Base-by-base conservation (phyloP, 2,329 filamentous ascomycete genomes). In the Drechslerella coelobrocha region DNA sequence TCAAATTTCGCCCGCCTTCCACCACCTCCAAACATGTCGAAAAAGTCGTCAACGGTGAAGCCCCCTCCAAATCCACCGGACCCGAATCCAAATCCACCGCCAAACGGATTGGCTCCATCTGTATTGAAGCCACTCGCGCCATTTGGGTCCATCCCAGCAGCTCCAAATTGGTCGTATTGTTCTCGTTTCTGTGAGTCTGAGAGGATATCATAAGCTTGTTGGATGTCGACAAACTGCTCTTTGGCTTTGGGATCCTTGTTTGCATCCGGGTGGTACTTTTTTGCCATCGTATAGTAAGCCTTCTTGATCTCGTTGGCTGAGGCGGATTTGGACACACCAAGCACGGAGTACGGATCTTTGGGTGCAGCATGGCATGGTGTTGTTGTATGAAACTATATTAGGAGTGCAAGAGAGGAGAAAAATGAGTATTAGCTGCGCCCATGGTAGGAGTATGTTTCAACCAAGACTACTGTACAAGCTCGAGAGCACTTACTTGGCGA, bases 201-300 rank as follows among this genome's bases (percentile, higher is more conserved):
- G 6, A 99, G 83, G 43, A 97, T 83, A 79, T 99, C 94, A 80
- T 99, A 99, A 23, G 94, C 91, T 29, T 89, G 86, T 79, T 99
- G 94, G 60, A 95, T 91, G 75, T 97, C 93, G 73, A 88, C 85
- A 77, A 99, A 99, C 76, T 90, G 93, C 76, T 97, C 94, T 79
- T 97, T 97, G 34, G 94, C 92, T n/a, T 83, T 84, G 1, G 90
- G 79, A 75, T 97, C 94, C 79, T 97, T 97, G 83, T 97, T 99
- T 34, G 94, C 97, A 78, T 99, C 94, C 7, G 94, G 94, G 77
- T 99, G 94, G 78, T 87, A 99, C 78, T 97, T 99, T 81, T 99
- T 99, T 19, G 94, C 94, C 68, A 97, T 83, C 54, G 92, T 91
- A 78, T 99, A 99, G 82, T 99, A 99, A 2, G 94, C 92, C 79